Percentiles rank a stretch among this genome's conserved stretches.
Evolutionary conservation across 2,329 filamentous ascomycete species (phyloP).

Genomic region (Aspergillus calidoustus): DNA sequence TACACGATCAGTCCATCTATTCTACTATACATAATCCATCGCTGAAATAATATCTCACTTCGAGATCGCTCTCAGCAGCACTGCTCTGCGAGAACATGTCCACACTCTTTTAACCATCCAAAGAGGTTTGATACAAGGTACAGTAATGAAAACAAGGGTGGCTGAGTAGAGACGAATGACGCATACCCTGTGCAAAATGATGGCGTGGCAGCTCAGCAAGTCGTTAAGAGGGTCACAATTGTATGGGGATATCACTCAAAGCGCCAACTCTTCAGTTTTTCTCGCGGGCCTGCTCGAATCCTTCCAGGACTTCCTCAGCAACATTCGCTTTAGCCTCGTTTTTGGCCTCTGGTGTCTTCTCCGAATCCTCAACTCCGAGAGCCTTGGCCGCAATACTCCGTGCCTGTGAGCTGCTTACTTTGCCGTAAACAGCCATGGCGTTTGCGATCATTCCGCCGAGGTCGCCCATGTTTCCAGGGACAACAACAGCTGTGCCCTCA

Average conservation of each 20-base stretch:
- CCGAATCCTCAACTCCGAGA: constrained; percentile 32
- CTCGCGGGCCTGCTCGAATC: constrained; percentile 51
- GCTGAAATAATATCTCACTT: not conserved
- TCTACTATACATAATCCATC: constrained; percentile 26
- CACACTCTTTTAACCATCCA: not conserved
- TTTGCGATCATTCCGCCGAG: constrained; percentile 97
- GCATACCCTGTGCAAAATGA: not conserved
- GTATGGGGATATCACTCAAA: constrained; percentile 10
- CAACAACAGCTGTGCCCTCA: constrained; percentile 92
- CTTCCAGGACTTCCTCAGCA: constrained; percentile 53
- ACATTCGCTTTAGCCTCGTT: constrained; percentile 20
- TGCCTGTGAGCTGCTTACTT: constrained; percentile 81
- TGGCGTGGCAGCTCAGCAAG: no score
- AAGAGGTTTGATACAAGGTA: not conserved
- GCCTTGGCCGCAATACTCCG: constrained; percentile 59
- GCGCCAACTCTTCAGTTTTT: constrained; percentile 30
- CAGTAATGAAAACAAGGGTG: not conserved
- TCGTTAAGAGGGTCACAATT: not conserved
- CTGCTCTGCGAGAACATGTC: not conserved
- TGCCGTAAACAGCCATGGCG: constrained; percentile 92
- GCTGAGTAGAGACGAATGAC: not conserved
- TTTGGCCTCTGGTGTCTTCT: constrained; percentile 24
- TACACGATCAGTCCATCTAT: constrained; percentile 12
- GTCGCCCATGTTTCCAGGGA: constrained; percentile 95
- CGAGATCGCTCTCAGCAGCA: constrained; percentile 2